These are phyloP conservation scores for Coniochaeta prunicola DNA, from an alignment of 2,329 filamentous ascomycete genomes.

Conservation along the genomic window DNA sequence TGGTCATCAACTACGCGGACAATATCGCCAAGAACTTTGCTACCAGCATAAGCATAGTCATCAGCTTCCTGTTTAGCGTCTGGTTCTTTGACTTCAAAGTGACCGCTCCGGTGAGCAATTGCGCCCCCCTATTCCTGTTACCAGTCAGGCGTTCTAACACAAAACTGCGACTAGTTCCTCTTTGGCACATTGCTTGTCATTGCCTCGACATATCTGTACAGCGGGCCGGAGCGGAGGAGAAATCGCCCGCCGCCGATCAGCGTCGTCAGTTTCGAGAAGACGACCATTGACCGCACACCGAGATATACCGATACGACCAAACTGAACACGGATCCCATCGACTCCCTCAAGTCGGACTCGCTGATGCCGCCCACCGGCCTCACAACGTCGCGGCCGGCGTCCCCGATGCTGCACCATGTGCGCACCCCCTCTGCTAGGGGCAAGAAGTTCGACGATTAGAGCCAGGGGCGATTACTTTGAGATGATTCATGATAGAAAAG, in stretches of 20 bases:
- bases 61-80: conserved; percentile 80
- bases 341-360: conserved; percentile 20
- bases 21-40: conserved; percentile 94
- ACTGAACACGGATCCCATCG: conserved; percentile 32
- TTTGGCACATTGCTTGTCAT: conserved; percentile 74
- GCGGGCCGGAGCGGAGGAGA: conserved; percentile 52
- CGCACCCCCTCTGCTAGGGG: conserved; percentile 27
- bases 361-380: conserved; percentile 22
- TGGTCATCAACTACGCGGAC: conserved; percentile 76
- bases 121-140: background rate
- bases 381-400: conserved; percentile 37
- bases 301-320: conserved; percentile 20
- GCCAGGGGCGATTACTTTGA: background rate
- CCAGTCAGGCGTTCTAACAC: background rate
- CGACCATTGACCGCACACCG: conserved; percentile 47
- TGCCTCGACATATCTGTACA: conserved; percentile 80
- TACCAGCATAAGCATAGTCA: conserved; percentile 81
- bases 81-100: conserved; percentile 78
- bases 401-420: conserved; percentile 29
- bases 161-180: conserved; percentile 61
- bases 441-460: conserved; percentile 28
- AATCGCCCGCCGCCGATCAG: conserved; percentile 58
- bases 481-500: background rate
- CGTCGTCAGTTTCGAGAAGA: conserved; percentile 73
- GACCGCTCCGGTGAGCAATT: conserved; percentile 58